Evolutionary conservation across 345 rosid species (phyloP).

Genomic region (Citrus mangshanensis): DNA sequence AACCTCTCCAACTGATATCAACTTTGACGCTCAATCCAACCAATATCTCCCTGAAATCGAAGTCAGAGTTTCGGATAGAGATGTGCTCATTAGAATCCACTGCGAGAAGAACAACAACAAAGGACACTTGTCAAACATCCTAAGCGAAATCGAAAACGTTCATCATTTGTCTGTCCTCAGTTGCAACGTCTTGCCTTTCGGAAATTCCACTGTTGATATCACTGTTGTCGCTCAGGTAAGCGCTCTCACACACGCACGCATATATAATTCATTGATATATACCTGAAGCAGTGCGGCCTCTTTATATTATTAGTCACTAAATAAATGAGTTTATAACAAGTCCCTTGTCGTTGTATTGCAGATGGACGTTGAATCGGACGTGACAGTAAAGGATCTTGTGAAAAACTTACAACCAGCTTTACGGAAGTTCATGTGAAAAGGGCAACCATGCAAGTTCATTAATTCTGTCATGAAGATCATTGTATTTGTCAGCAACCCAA

Average conservation of each 20-base stretch:
- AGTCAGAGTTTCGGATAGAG: constrained; percentile 49
- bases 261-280: no score
- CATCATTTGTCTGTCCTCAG: constrained; percentile 40
- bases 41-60: constrained; percentile 61
- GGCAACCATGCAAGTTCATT: neutral
- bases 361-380: constrained; percentile 50
- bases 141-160: constrained; percentile 43
- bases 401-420: constrained; percentile 43
- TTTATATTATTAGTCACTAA: no score
- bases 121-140: constrained; percentile 36
- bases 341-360: constrained; percentile 26
- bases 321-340: no score
- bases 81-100: constrained; percentile 62
- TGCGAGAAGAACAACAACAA: constrained; percentile 52
- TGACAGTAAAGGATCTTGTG: constrained; percentile 51
- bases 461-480: neutral
- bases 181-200: constrained; percentile 53
- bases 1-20: constrained; percentile 32
- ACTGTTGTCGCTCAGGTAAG: constrained; percentile 67
- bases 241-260: no score
- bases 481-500: no score
- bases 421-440: constrained; percentile 25
- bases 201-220: constrained; percentile 53
- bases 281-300: no score
- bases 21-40: constrained; percentile 17